Evolutionary conservation across 2,329 filamentous ascomycete genomes (phyloP).

Genomic region (Clonostachys rosea): DNA sequence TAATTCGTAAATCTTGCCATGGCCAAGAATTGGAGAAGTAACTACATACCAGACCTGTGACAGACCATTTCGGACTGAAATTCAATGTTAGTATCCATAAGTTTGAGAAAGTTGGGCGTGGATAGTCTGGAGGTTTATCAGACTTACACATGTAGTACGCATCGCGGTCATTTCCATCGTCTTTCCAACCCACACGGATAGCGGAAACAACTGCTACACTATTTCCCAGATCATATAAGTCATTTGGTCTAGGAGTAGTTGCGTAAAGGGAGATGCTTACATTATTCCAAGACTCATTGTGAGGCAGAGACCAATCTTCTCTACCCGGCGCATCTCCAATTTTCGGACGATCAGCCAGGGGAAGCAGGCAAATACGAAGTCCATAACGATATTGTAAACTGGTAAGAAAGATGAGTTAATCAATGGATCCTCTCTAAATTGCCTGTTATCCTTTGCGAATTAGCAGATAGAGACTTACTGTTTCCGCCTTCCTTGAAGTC

Average conservation of each 20-base stretch:
- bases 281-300: constrained; percentile 47
- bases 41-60: not conserved
- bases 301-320: constrained; percentile 43
- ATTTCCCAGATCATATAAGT: not conserved
- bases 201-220: constrained; percentile 42
- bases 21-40: not conserved
- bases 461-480: constrained; percentile 20
- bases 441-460: not conserved
- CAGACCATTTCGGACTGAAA: not conserved
- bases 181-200: constrained; percentile 42
- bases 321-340: constrained; percentile 38
- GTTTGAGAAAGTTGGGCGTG: too few relatives aligned
- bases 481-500: constrained; percentile 46
- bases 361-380: constrained; percentile 43
- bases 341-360: constrained; percentile 44
- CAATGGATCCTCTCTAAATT: not conserved
- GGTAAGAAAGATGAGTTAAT: not conserved
- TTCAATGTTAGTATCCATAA: not conserved
- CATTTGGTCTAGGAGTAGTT: too few relatives aligned
- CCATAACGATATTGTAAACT: constrained; percentile 51
- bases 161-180: constrained; percentile 37
- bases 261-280: constrained; percentile 11
- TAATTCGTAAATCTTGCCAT: not conserved
- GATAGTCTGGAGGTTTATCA: not conserved
- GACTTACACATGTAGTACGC: constrained; percentile 37